Conservation (phyloP, 164 flowering plant genomes). For the Malania oleifera region DNA sequence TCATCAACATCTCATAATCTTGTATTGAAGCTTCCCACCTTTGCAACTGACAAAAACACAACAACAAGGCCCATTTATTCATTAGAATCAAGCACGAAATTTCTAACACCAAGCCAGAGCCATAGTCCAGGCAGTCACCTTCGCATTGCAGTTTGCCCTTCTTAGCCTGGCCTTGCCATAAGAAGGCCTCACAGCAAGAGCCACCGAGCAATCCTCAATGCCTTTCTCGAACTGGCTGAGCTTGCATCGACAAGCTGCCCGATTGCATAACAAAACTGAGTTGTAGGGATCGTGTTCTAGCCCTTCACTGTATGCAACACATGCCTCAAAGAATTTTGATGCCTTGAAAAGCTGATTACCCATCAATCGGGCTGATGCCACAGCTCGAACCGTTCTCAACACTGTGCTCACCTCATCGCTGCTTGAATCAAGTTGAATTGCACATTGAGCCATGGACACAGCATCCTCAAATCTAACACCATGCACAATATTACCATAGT, state of each 20-base stretch:
- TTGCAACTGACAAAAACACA: constrained; percentile 42
- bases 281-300: constrained; percentile 67
- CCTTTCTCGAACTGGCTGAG: constrained; percentile 76
- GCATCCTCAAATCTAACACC: constrained; percentile 70
- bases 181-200: constrained; percentile 55
- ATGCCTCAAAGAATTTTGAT: constrained; percentile 57
- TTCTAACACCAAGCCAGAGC: background rate
- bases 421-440: constrained; percentile 49
- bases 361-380: constrained; percentile 45
- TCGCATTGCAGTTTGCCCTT: constrained; percentile 71
- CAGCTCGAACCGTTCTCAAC: constrained; percentile 37
- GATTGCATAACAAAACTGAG: constrained; percentile 70
- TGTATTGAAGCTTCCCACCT: constrained; percentile 73
- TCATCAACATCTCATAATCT: constrained; percentile 69
- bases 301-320: constrained; percentile 53
- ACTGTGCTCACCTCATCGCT: constrained; percentile 34
- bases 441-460: constrained; percentile 41
- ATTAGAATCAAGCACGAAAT: background rate
- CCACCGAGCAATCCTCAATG: constrained; percentile 65
- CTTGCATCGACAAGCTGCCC: constrained; percentile 73
- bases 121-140: constrained; percentile 32
- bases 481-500: background rate
- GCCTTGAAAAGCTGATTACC: constrained; percentile 75
- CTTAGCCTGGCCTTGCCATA: constrained; percentile 74
- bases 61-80: background rate